Conservation (phyloP, 192 early-diverging fungal species). For the Podila epigama region DNA sequence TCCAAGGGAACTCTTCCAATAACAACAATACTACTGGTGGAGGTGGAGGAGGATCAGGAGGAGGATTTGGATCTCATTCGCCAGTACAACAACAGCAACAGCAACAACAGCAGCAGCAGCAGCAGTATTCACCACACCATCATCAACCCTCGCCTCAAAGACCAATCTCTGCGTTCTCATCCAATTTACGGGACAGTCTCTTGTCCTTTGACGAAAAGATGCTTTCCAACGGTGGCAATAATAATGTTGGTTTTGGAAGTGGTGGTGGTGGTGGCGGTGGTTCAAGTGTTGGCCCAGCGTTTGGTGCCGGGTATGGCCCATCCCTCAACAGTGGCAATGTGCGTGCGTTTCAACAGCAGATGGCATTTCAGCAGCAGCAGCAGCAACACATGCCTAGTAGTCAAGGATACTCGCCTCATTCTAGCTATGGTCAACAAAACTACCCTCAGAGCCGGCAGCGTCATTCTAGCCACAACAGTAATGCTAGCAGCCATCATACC, state of each 20-base stretch:
- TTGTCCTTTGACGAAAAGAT: constrained; percentile 37
- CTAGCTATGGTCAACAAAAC: constrained; percentile 4
- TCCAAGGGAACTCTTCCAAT: constrained; percentile 26
- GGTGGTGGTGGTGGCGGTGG: too few relatives aligned
- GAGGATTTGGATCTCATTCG: neutral
- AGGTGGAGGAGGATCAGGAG: too few relatives aligned
- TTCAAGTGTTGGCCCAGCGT: constrained; percentile 16
- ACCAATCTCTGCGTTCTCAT: constrained; percentile 25
- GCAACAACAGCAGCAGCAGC: constrained; percentile 14
- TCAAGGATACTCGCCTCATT: constrained; percentile 10
- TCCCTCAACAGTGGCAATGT: constrained; percentile 28
- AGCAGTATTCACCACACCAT: constrained; percentile 17
- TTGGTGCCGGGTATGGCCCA: constrained; percentile 36
- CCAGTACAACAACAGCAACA: constrained; percentile 14
- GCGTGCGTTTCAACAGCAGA: constrained; percentile 5
- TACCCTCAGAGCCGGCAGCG: constrained; percentile 42
- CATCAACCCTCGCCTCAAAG: constrained; percentile 38
- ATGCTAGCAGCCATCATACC: constrained; percentile 37
- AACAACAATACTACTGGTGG: neutral
- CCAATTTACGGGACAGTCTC: constrained; percentile 16
- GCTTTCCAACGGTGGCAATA: too few relatives aligned
- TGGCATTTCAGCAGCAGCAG: constrained; percentile 38
- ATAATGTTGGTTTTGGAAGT: too few relatives aligned
- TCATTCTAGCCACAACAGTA: constrained; percentile 45
- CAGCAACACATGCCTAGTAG: constrained; percentile 3